Base-by-base conservation (phyloP, 2,329 filamentous ascomycete species). In the Zymoseptoria pseudotritici region DNA sequence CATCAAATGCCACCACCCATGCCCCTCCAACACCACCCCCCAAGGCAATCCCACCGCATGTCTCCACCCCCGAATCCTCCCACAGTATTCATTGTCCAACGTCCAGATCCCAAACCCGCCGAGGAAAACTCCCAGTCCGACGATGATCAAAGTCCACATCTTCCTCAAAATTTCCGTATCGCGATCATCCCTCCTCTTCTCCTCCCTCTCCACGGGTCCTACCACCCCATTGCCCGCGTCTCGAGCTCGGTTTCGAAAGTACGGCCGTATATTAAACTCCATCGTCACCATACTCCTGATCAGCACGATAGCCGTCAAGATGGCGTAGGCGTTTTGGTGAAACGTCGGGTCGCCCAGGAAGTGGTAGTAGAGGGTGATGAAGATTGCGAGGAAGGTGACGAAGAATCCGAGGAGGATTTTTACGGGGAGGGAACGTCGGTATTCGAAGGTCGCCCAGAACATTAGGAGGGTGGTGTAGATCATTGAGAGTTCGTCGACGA, bases 351-450 rank as follows among this genome's bases (percentile, higher is more conserved):
- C 86, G 71, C 92, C 90, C 17, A 91, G 84, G 63, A 89, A 85
- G 70, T 91, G 88, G 74, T 96, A 96, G 73, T 88, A 84, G 50
- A 88, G 79, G 13, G 90, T 94, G 72, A 95, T 92, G 68, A 86
- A 88, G 26, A 81, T 60, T 4, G 79, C 75, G 20, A 83, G 70
- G 2, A 69, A 74, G 5, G 84, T 70, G 9, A 90, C 79, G 13
- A 78, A 78, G 4, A 85, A 50, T 7, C 79, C 89, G 8, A 91
- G 77, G 11, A 81, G 60, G 1, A 79, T 67, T 1, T 83, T 80
- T 61, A 83, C 79, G 3, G 64, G 67, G 10, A 71, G 72, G 1
- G 85, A 79, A 61, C 82, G 82, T 13, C 80, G 83, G 74, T 90
- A 90, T 1, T 87, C 85, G 70, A 94, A 91, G 4, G 87, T 90